phyloP scores from a whole-genome alignment of 768 basidiomycete genomes.

The Agrocybe chaxingu region DNA sequence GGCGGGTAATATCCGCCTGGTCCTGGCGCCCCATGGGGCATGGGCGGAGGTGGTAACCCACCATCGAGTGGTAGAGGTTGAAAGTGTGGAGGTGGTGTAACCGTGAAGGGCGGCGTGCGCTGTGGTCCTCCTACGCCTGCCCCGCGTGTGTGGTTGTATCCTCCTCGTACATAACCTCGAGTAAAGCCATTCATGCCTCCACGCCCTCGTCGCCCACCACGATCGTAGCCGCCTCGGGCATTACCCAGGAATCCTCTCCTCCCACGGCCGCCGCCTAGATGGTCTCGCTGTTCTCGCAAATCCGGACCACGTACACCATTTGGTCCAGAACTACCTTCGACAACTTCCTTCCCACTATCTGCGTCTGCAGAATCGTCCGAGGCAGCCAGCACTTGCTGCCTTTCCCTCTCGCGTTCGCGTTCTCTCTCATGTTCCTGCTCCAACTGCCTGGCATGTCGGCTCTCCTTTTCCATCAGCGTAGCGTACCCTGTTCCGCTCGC shows the following conservation, averaged over 20 bases:
- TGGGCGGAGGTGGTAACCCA: conserved; percentile 2
- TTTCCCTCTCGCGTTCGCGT: conserved; percentile 2
- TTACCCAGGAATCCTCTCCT: not conserved
- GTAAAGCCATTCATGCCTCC: conserved; percentile 11
- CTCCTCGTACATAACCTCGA: conserved; percentile 1
- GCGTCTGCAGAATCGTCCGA: too few species aligned
- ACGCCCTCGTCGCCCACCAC: conserved; percentile 9
- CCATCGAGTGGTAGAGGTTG: conserved; percentile 20
- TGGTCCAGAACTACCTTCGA: too few species aligned
- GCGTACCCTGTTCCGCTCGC: conserved; percentile 34
- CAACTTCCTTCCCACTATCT: too few species aligned
- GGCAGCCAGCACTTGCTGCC: not conserved
- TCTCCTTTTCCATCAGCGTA: conserved; percentile 17
- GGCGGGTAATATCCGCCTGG: conserved; percentile 24
- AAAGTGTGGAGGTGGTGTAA: conserved; percentile 29
- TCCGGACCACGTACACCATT: too few species aligned
- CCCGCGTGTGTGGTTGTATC: not conserved
- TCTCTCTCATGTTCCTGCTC: conserved; percentile 23
- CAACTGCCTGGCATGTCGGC: conserved; percentile 18
- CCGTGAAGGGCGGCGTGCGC: conserved; percentile 22
- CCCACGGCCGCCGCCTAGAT: conserved; percentile 5
- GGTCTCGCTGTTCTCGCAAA: too few species aligned
- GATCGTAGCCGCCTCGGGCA: not conserved
- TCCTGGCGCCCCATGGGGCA: conserved; percentile 11
- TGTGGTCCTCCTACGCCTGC: conserved; percentile 5